Conservation (phyloP, 176 grass and related monocot genomes). For the Rhynchospora pubera region DNA sequence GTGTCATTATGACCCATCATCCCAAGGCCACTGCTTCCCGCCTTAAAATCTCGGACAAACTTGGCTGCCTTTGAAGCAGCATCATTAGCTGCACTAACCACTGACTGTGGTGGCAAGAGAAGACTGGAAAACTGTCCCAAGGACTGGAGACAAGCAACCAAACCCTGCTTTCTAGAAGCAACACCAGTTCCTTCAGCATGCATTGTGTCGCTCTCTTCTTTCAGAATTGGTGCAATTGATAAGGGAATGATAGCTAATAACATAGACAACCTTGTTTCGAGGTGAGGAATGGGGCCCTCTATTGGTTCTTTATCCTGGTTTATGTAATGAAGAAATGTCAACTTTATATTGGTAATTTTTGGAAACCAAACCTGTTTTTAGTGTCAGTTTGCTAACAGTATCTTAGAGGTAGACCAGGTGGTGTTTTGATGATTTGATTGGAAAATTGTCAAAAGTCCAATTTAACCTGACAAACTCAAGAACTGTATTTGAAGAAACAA, state of each 20-base stretch:
- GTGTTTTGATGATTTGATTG: not conserved
- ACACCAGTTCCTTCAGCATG: constrained; percentile 33
- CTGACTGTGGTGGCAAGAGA: constrained; percentile 72
- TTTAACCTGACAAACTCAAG: not conserved
- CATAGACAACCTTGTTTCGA: constrained; percentile 80
- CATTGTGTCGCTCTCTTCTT: constrained; percentile 51
- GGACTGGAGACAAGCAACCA: constrained; percentile 80
- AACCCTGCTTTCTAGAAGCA: constrained; percentile 58
- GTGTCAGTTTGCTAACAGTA: not conserved
- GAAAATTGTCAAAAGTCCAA: not conserved
- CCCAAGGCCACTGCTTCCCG: constrained; percentile 9
- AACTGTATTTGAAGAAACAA: not conserved
- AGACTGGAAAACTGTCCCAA: constrained; percentile 77
- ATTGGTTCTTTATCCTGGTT: constrained; percentile 72
- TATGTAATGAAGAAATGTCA: constrained; percentile 16
- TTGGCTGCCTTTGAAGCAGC: constrained; percentile 81
- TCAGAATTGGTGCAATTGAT: constrained; percentile 55
- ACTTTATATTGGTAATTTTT: constrained; percentile 13
- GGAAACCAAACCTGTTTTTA: not conserved
- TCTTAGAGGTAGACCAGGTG: not conserved
- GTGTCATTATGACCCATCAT: constrained; percentile 11
- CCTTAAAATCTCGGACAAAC: constrained; percentile 34
- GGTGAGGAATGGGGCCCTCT: constrained; percentile 81
- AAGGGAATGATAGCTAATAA: constrained; percentile 78
- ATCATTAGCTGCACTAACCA: constrained; percentile 62